Conservation (phyloP, 305 asterid genomes). For the Fraxinus latifolia region DNA sequence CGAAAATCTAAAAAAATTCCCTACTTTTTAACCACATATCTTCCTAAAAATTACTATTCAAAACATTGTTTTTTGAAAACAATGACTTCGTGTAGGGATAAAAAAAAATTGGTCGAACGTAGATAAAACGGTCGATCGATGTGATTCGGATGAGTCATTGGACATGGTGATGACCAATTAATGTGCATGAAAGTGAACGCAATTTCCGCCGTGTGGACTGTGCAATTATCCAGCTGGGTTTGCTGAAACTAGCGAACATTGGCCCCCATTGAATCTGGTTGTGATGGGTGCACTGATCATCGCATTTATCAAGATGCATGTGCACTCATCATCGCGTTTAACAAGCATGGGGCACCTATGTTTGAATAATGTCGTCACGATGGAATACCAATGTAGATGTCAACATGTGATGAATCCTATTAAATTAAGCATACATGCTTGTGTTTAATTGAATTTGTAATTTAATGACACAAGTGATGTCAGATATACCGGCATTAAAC, state of each 20-base stretch:
- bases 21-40: too few relatives aligned
- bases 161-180: not conserved
- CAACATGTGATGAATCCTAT: too few relatives aligned
- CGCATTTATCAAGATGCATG: constrained; percentile 20
- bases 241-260: not conserved
- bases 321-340: constrained; percentile 10
- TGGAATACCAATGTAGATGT: too few relatives aligned
- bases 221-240: not conserved
- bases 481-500: too few relatives aligned
- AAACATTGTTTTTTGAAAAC: too few relatives aligned
- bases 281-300: not conserved
- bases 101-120: not conserved
- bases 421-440: too few relatives aligned
- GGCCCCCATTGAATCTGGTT: not conserved
- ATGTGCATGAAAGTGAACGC: not conserved
- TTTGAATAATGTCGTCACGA: not conserved
- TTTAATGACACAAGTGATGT: too few relatives aligned
- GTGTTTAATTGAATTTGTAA: too few relatives aligned
- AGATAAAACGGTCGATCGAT: not conserved
- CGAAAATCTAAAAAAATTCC: too few relatives aligned
- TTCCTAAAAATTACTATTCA: too few relatives aligned
- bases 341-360: constrained; percentile 5
- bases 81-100: not conserved
- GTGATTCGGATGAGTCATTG: not conserved
- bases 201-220: not conserved